phyloP scores from a whole-genome alignment of 495 filamentous ascomycete species.

The Ascobolus immersus region DNA sequence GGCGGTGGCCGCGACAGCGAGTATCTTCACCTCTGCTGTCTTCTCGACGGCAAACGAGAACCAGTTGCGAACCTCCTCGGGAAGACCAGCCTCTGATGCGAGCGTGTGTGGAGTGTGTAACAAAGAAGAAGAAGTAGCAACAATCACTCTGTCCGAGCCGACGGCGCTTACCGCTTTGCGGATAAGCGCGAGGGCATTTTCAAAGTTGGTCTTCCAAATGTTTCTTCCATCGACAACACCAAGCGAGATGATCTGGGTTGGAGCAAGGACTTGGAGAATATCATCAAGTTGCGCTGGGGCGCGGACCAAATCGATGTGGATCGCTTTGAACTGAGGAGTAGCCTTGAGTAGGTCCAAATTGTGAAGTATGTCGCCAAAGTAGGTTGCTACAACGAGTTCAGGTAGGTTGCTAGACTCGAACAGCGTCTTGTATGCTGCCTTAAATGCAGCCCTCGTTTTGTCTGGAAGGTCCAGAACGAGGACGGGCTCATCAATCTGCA shows the following conservation, averaged over 20 bases:
- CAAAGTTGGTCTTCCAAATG: constrained; percentile 99
- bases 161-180: constrained; percentile 77
- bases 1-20: constrained; percentile 86
- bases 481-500: constrained; percentile 93
- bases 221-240: constrained; percentile 97
- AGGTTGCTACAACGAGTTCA: constrained; percentile 66
- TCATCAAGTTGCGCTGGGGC: constrained; percentile 85
- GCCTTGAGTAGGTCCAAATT: constrained; percentile 68
- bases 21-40: constrained; percentile 63
- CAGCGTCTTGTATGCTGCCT: constrained; percentile 82
- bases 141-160: constrained; percentile 84
- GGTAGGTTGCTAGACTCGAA: constrained; percentile 51
- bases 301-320: constrained; percentile 90
- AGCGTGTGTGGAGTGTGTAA: constrained; percentile 96
- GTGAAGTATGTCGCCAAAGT: constrained; percentile 98
- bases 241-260: constrained; percentile 66
- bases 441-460: constrained; percentile 88
- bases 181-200: constrained; percentile 64
- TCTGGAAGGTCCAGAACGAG: constrained; percentile 75
- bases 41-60: constrained; percentile 97
- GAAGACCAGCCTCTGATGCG: constrained; percentile 88
- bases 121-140: constrained; percentile 86
- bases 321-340: constrained; percentile 42
- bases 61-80: constrained; percentile 79
- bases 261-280: constrained; percentile 48